phyloP scores from a whole-genome alignment of 441 rosid genomes.

The Kokia cookei region DNA sequence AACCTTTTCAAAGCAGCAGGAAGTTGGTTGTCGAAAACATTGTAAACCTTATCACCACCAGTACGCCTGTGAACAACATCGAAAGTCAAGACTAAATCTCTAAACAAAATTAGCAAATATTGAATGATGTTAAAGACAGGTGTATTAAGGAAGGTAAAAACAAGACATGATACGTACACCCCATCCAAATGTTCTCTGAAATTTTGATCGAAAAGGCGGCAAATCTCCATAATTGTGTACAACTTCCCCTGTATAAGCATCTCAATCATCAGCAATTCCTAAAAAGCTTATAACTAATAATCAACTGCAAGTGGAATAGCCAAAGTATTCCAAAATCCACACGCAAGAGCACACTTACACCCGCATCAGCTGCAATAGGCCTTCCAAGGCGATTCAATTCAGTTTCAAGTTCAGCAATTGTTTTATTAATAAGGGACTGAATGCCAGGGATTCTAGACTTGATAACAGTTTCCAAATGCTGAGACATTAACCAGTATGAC shows the following conservation, averaged over 20 bases:
- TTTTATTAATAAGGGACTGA: slow-evolving; percentile 89
- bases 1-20: slow-evolving; percentile 96
- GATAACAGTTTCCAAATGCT: slow-evolving; percentile 98
- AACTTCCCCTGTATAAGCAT: slow-evolving; percentile 70
- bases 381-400: slow-evolving; percentile 96
- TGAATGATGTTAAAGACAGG: not conserved
- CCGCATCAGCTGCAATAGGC: slow-evolving; percentile 97
- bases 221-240: slow-evolving; percentile 93
- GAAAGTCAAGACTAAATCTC: not conserved
- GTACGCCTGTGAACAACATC: slow-evolving; percentile 58
- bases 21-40: slow-evolving; percentile 93
- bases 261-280: slow-evolving; percentile 10
- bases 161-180: slow-evolving; percentile 43
- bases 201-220: slow-evolving; percentile 91
- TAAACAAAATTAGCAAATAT: not conserved
- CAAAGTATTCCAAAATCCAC: not conserved
- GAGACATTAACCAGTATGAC: slow-evolving; percentile 20
- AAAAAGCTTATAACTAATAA: not conserved
- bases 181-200: slow-evolving; percentile 98
- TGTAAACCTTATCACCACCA: slow-evolving; percentile 92
- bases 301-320: not conserved
- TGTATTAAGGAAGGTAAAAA: not conserved
- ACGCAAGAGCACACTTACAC: slow-evolving; percentile 47
- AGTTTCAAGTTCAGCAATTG: slow-evolving; percentile 73
- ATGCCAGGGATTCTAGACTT: slow-evolving; percentile 91